Conservation (phyloP, 179 eudicot genomes). For the Beta macrorhiza region DNA sequence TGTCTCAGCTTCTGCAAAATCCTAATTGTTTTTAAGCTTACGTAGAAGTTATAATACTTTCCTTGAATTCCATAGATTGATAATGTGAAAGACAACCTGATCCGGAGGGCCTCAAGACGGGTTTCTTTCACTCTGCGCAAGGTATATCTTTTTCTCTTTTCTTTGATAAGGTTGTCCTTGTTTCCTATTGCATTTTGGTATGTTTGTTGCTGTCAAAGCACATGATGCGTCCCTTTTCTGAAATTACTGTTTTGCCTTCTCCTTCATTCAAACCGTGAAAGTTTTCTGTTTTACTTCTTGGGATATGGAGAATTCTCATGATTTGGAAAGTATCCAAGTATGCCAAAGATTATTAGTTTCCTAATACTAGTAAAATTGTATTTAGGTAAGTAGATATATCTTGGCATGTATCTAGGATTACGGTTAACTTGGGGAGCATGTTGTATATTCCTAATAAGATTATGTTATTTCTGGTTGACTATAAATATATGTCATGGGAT, state of each 20-base stretch:
- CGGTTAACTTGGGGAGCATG: too few relatives aligned
- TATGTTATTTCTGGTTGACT: too few relatives aligned
- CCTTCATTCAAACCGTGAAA: not conserved
- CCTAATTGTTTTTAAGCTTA: not conserved
- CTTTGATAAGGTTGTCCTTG: not conserved
- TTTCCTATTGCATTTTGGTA: not conserved
- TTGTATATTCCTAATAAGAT: too few relatives aligned
- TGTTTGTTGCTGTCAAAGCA: not conserved
- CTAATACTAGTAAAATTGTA: too few relatives aligned
- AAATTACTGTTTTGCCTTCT: not conserved
- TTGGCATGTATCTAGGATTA: too few relatives aligned
- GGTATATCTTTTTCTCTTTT: slow-evolving; percentile 39
- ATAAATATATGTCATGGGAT: too few relatives aligned
- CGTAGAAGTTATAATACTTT: not conserved
- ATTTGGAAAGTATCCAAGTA: not conserved
- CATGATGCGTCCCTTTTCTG: not conserved
- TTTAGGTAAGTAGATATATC: too few relatives aligned
- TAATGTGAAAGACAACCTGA: slow-evolving; percentile 56
- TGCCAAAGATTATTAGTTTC: too few relatives aligned
- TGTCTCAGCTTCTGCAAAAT: not conserved
- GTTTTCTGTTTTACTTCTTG: not conserved
- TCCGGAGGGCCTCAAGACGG: slow-evolving; percentile 72
- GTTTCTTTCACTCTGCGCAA: slow-evolving; percentile 92
- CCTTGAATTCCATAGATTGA: slow-evolving; percentile 53
- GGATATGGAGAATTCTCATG: not conserved